Evolutionary conservation across 2,329 filamentous ascomycete species (phyloP).

Genomic region (Colletotrichum lupini): DNA sequence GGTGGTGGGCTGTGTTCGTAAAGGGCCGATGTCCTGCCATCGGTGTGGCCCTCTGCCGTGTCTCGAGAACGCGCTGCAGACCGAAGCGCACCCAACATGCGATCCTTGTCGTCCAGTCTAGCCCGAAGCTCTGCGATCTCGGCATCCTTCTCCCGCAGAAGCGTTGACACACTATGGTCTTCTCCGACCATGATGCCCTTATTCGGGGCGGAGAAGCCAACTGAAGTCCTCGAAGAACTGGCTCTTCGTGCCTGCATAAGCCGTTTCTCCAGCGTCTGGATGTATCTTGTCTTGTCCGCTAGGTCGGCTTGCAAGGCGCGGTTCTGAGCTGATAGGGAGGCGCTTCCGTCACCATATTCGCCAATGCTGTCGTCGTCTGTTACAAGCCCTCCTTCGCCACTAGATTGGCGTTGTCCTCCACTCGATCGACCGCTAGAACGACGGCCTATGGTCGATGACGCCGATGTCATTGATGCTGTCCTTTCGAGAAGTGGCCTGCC

Average conservation of each 20-base stretch:
- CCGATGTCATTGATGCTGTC: slow-evolving; percentile 75
- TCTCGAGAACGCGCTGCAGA: slow-evolving; percentile 89
- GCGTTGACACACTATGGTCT: slow-evolving; percentile 77
- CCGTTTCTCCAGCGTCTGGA: slow-evolving; percentile 91
- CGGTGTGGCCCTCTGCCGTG: slow-evolving; percentile 68
- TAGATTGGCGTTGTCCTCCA: slow-evolving; percentile 56
- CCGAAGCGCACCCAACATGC: slow-evolving; percentile 88
- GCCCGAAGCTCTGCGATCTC: slow-evolving; percentile 93
- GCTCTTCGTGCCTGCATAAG: slow-evolving; percentile 89
- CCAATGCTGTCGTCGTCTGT: slow-evolving; percentile 79
- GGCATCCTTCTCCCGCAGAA: slow-evolving; percentile 88
- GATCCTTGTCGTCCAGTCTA: slow-evolving; percentile 92
- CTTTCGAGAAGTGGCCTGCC: slow-evolving; percentile 67
- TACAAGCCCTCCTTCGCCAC: slow-evolving; percentile 50
- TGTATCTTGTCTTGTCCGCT: slow-evolving; percentile 97
- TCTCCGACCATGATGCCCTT: slow-evolving; percentile 79
- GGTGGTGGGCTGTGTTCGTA: slow-evolving; percentile 35
- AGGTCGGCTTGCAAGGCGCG: slow-evolving; percentile 94
- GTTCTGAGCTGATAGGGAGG: slow-evolving; percentile 86
- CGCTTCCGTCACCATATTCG: slow-evolving; percentile 87
- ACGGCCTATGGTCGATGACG: slow-evolving; percentile 67
- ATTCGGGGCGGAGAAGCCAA: slow-evolving; percentile 72
- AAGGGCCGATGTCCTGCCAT: slow-evolving; percentile 42
- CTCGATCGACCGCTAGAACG: slow-evolving; percentile 62
- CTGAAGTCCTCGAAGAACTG: slow-evolving; percentile 88